Evolutionary conservation across 192 early-diverging fungal genomes (phyloP).

Genomic region (Coemansia sp.): DNA sequence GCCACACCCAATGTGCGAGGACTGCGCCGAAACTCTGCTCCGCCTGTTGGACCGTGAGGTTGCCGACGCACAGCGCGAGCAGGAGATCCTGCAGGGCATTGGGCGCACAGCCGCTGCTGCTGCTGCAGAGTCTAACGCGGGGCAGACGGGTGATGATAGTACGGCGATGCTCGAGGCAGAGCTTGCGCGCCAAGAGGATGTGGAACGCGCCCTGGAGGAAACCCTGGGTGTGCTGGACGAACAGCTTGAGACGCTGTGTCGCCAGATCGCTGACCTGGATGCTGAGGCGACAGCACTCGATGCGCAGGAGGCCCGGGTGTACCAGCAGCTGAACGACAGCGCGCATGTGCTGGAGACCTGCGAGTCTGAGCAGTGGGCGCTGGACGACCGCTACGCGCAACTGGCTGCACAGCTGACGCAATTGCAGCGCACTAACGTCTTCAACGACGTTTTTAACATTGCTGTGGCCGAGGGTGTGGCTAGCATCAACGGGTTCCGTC

Average conservation of each 20-base stretch:
- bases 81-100: conserved; percentile 73
- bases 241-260: conserved; percentile 36
- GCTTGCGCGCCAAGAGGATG: conserved; percentile 49
- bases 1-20: conserved; percentile 84
- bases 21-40: conserved; percentile 80
- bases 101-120: conserved; percentile 57
- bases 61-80: conserved; percentile 64
- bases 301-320: conserved; percentile 32
- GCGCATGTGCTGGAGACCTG: conserved; percentile 59
- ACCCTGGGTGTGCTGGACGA: conserved; percentile 47
- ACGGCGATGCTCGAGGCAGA: conserved; percentile 58
- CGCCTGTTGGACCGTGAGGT: conserved; percentile 67
- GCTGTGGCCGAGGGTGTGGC: conserved; percentile 80
- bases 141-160: conserved; percentile 43
- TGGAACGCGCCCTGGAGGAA: conserved; percentile 42
- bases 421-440: conserved; percentile 90
- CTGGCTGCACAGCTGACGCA: conserved; percentile 72
- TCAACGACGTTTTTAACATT: conserved; percentile 93
- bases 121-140: conserved; percentile 3
- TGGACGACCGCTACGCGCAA: conserved; percentile 75
- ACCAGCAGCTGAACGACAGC: conserved; percentile 75
- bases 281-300: conserved; percentile 51
- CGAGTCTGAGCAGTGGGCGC: conserved; percentile 72
- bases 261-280: conserved; percentile 48
- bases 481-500: conserved; percentile 90